Conservation (phyloP, 1,284 basidiomycete genomes). For the Tylopilus sp. region DNA sequence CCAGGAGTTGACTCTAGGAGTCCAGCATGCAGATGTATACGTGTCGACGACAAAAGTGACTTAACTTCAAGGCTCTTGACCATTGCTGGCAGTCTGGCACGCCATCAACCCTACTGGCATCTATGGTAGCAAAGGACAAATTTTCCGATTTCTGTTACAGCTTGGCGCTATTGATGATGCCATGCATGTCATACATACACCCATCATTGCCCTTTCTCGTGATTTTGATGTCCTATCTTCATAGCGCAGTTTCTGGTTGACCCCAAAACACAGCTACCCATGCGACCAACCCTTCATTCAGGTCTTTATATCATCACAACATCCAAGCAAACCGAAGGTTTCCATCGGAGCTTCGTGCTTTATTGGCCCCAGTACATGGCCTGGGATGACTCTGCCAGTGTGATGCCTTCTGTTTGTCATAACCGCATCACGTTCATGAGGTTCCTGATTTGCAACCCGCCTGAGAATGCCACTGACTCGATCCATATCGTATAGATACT, state of each 20-base stretch:
- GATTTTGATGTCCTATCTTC: conserved; percentile 4
- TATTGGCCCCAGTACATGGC: conserved; percentile 73
- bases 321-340: conserved; percentile 5
- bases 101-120: conserved; percentile 62
- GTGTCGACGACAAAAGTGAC: conserved; percentile 55
- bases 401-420: conserved; percentile 53
- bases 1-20: no score
- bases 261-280: conserved; percentile 25
- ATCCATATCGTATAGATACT: conserved; percentile 53
- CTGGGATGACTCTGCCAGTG: conserved; percentile 68
- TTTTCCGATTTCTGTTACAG: conserved; percentile 55
- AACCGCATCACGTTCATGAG: conserved; percentile 73
- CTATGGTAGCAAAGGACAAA: conserved; percentile 64
- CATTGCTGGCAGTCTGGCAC: conserved; percentile 22
- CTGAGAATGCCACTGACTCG: neutral
- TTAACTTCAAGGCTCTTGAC: conserved; percentile 64
- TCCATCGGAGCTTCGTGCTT: conserved; percentile 55
- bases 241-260: conserved; percentile 35
- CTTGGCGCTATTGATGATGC: conserved; percentile 48
- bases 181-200: conserved; percentile 42
- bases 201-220: accelerated
- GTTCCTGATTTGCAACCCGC: conserved; percentile 43
- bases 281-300: conserved; percentile 54
- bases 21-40: conserved; percentile 49
- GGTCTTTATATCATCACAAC: conserved; percentile 60